phyloP scores from a whole-genome alignment of 164 flowering plant genomes.

The Pachysandra terminalis region DNA sequence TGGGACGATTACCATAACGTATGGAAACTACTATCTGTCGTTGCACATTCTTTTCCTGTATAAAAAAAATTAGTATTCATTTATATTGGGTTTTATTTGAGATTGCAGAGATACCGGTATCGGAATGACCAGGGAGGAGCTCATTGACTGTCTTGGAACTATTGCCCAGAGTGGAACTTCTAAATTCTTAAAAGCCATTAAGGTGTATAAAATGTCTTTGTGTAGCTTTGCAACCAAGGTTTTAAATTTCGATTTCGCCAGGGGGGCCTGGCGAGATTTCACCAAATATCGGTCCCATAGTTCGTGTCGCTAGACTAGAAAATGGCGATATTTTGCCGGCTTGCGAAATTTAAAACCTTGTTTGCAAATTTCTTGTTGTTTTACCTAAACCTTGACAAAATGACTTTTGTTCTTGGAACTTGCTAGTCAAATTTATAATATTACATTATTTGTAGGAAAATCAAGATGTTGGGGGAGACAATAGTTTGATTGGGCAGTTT shows the following conservation, averaged over 20 bases:
- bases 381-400: background rate
- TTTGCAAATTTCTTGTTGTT: too few species aligned
- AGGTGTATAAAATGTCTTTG: slow-evolving; percentile 37
- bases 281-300: too few species aligned
- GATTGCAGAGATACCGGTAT: slow-evolving; percentile 87
- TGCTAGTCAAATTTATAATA: background rate
- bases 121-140: slow-evolving; percentile 97
- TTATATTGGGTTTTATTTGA: background rate
- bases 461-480: slow-evolving; percentile 83
- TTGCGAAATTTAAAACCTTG: too few species aligned
- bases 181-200: slow-evolving; percentile 79
- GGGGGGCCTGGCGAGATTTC: too few species aligned
- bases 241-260: too few species aligned
- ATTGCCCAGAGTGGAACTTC: slow-evolving; percentile 99
- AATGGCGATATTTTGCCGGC: too few species aligned
- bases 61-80: too few species aligned
- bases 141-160: slow-evolving; percentile 94
- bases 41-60: background rate
- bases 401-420: background rate
- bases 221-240: background rate
- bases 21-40: slow-evolving; percentile 11
- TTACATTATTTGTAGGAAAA: slow-evolving; percentile 57
- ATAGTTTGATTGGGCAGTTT: slow-evolving; percentile 92
- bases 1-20: slow-evolving; percentile 94
- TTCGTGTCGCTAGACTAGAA: too few species aligned